Base-by-base conservation (phyloP, 768 basidiomycete species). In the Lyophyllum decastes region DNA sequence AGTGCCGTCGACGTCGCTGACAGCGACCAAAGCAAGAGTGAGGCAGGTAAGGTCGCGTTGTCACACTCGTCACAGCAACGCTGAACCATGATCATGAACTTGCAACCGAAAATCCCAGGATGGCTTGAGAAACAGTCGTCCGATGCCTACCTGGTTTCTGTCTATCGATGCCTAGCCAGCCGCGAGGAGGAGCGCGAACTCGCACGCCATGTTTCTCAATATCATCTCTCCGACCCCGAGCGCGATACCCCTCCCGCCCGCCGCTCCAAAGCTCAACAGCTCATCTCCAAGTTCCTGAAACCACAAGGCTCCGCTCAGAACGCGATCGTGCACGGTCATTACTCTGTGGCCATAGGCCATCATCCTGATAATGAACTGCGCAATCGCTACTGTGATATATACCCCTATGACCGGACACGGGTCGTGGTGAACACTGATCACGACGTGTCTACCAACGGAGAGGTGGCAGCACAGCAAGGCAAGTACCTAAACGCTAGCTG, bases 401-500 rank as follows among this genome's bases (percentile, higher is more conserved):
- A 83, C 47, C 90, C 94, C 0, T 95, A 94, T 68, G 91, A 95
- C 72, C 82, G 90, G 49, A 94, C 90, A 0, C 82, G 90, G 16
- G 85, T 93, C 27, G 67, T 82, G n/a, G 77, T 86, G 16, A 74
- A 74, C 35, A 16, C 46, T 9, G 30, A 49, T 12, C 61, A 38
- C 6, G 35, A 12, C 30, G 30, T 30, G 35, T 16, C 64, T 11
- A 61, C 66, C 35, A 62, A 52, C 17, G 65, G 67, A 35, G 65
- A 62, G 46, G 52, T 45, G 24, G 40, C 26, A 51, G 50, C 53
- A 52, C 52, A 55, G 25, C 56, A 65, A 19, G 80, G 81, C 12
- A 73, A 82, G 48, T 95, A 95, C 69, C 68, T 95, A 34, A 94
- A 95, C 64, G 94, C 89, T 14, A 92, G 82, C 65, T 94, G 92